Percentiles rank a stretch among this genome's conserved stretches.
Evolutionary conservation across 2,329 filamentous ascomycete genomes (phyloP).

Genomic region (Phoma sp.): DNA sequence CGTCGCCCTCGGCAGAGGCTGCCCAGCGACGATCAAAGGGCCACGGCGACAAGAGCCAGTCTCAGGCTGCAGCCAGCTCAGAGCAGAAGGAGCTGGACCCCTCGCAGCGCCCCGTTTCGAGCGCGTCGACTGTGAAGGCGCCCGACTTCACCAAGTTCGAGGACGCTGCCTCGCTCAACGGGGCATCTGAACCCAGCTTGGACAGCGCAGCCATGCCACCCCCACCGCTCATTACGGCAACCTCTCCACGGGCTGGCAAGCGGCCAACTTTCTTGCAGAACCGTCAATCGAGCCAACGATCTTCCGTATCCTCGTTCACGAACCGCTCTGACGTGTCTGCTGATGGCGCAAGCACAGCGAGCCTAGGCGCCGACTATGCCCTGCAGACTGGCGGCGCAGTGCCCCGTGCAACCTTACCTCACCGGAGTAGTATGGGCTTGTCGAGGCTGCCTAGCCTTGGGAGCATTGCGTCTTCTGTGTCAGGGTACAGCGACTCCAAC

Average conservation of each 20-base stretch:
- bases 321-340: conserved; percentile 62
- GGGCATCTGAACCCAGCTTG: conserved; percentile 40
- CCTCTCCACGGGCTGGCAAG: conserved; percentile 43
- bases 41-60: background rate
- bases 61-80: conserved; percentile 2
- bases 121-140: conserved; percentile 50
- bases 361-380: conserved; percentile 79
- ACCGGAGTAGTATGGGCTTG: conserved; percentile 63
- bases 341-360: conserved; percentile 76
- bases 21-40: conserved; percentile 38
- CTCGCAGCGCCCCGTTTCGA: conserved; percentile 45
- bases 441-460: conserved; percentile 84
- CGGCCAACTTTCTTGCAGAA: conserved; percentile 64
- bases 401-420: conserved; percentile 53
- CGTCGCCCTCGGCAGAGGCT: conserved; percentile 54
- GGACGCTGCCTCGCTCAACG: conserved; percentile 38
- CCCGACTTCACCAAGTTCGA: conserved; percentile 44
- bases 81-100: conserved; percentile 31
- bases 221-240: conserved; percentile 28
- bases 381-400: conserved; percentile 81
- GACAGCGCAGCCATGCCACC: conserved; percentile 34
- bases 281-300: conserved; percentile 64
- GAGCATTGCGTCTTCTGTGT: conserved; percentile 82
- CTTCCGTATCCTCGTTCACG: conserved; percentile 64
- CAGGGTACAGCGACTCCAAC: conserved; percentile 58